Evolutionary conservation across 768 basidiomycete genomes (phyloP).

Genomic region (Amyloporia xantha): DNA sequence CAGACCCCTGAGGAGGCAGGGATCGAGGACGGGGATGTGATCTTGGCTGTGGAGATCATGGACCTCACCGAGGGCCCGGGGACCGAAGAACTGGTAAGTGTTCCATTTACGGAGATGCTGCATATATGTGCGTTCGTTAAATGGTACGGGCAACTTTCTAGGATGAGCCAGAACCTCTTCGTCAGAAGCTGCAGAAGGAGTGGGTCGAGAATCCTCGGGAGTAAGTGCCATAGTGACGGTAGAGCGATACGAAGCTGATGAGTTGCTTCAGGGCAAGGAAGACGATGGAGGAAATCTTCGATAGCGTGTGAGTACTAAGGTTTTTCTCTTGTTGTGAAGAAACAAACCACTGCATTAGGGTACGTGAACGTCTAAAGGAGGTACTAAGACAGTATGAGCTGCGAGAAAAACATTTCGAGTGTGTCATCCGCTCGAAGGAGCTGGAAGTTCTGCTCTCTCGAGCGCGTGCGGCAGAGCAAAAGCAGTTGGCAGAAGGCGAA

Average conservation of each 20-base stretch:
- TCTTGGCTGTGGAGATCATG: slow-evolving; percentile 86
- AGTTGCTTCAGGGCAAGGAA: slow-evolving; percentile 50
- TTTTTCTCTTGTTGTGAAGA: background rate
- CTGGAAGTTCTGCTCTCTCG: slow-evolving; percentile 82
- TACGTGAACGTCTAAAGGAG: slow-evolving; percentile 81
- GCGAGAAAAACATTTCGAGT: slow-evolving; percentile 88
- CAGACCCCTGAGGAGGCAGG: slow-evolving; percentile 82
- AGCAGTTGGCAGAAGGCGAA: slow-evolving; percentile 74
- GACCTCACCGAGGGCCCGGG: slow-evolving; percentile 71
- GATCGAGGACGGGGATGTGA: slow-evolving; percentile 86
- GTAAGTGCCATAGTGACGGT: slow-evolving; percentile 34
- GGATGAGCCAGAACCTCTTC: slow-evolving; percentile 61
- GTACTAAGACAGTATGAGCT: slow-evolving; percentile 84
- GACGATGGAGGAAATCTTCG: slow-evolving; percentile 78
- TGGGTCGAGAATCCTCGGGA: slow-evolving; percentile 74
- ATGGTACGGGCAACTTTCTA: slow-evolving; percentile 20
- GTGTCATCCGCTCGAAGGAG: slow-evolving; percentile 87
- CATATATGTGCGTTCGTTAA: too few relatives aligned
- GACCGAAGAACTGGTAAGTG: slow-evolving; percentile 52
- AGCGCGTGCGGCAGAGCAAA: slow-evolving; percentile 83
- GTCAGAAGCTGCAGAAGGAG: slow-evolving; percentile 71
- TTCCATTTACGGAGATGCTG: too few relatives aligned
- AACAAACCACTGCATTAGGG: slow-evolving; percentile 45
- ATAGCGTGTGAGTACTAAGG: slow-evolving; percentile 59
- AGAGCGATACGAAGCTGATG: background rate